phyloP scores from a whole-genome alignment of 2,329 filamentous ascomycete genomes.

The Coleophoma cylindrospora region DNA sequence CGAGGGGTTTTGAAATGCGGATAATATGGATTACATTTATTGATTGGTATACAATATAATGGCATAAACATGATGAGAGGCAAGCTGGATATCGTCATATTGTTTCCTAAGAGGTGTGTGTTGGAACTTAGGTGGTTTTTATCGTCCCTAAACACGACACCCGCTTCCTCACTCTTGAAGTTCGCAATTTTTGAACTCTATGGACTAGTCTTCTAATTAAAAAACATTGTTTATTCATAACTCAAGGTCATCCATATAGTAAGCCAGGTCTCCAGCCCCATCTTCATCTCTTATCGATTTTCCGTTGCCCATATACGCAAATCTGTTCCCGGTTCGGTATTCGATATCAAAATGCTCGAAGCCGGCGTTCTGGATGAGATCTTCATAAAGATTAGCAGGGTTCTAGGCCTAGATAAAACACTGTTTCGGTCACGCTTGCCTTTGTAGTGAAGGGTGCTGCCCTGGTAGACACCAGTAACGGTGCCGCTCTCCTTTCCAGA shows the following conservation, averaged over 20 bases:
- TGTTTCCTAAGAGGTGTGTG: too few species aligned
- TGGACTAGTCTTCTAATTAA: too few species aligned
- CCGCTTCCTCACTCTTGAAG: too few species aligned
- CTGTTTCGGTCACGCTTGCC: background rate
- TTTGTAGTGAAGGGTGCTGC: constrained; percentile 15
- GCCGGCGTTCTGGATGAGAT: background rate
- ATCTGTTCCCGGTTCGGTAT: constrained; percentile 1
- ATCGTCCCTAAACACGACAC: too few species aligned
- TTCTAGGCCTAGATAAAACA: background rate
- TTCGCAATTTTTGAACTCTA: too few species aligned
- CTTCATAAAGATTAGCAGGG: background rate
- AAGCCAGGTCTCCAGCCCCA: constrained; percentile 3
- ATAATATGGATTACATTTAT: too few species aligned
- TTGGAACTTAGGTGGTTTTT: too few species aligned
- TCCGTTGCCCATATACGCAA: constrained; percentile 19
- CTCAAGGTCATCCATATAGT: constrained; percentile 3
- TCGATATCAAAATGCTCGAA: constrained; percentile 1
- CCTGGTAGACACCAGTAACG: constrained; percentile 1
- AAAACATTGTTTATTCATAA: background rate
- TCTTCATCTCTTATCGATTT: background rate
- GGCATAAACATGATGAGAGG: too few species aligned
- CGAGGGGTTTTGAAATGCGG: too few species aligned
- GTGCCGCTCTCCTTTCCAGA: background rate
- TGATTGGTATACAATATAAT: too few species aligned
- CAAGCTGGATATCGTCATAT: too few species aligned